phyloP scores from a whole-genome alignment of 208 protist species.

The Histomonas meleagridis region DNA sequence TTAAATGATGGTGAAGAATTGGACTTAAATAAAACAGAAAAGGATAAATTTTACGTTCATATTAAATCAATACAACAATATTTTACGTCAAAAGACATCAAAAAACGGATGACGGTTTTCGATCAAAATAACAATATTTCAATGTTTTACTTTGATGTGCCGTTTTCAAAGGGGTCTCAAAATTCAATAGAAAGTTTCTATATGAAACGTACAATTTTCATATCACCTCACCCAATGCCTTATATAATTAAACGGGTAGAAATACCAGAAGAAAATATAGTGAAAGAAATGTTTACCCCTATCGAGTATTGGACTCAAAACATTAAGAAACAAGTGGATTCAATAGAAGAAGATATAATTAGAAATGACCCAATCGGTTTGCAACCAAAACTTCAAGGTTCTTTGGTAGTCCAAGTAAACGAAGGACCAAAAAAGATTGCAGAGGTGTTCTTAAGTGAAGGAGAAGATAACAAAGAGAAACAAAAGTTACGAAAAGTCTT shows the following conservation, averaged over 20 bases:
- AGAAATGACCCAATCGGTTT: neutral
- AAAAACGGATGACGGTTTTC: neutral
- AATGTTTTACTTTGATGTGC: neutral
- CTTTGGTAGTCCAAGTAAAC: slow-evolving; percentile 7
- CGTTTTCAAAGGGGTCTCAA: neutral
- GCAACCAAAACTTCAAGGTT: neutral
- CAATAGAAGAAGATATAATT: neutral
- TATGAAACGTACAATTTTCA: slow-evolving; percentile 4
- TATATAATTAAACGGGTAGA: neutral
- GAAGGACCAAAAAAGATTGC: slow-evolving; percentile 28
- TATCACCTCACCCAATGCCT: neutral
- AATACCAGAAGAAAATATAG: neutral
- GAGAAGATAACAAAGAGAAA: neutral
- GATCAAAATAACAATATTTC: slow-evolving; percentile 17
- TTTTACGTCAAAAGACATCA: neutral
- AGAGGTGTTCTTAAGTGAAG: neutral
- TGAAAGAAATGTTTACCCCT: neutral
- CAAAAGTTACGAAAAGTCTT: neutral
- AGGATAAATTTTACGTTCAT: slow-evolving; percentile 4
- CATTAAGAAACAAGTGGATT: neutral
- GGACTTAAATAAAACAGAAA: neutral
- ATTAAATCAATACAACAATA: neutral
- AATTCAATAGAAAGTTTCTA: neutral
- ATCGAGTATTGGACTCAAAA: neutral
- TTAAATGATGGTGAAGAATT: neutral